Conservation (phyloP, 495 filamentous ascomycete species). For the Neurospora terricola region DNA sequence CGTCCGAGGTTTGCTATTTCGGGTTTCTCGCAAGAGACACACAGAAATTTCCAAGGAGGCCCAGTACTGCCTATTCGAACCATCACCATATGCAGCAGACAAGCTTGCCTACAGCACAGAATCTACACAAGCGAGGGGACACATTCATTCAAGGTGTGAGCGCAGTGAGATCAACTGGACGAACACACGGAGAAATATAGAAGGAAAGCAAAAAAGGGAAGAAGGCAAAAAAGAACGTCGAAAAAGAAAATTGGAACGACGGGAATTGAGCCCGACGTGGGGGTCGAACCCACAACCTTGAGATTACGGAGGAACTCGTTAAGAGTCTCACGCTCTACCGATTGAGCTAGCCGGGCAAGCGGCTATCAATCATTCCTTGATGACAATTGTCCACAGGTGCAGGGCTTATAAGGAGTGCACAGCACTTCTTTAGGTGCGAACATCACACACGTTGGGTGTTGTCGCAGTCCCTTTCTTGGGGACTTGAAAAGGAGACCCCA, state of each 20-base stretch:
- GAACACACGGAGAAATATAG: not conserved
- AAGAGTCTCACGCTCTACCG: constrained; percentile 69
- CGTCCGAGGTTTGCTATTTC: not conserved
- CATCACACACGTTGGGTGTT: not conserved
- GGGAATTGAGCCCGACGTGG: not conserved
- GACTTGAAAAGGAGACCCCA: not conserved
- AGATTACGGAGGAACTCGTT: constrained; percentile 19
- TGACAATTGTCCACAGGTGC: rapidly evolving
- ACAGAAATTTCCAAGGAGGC: not conserved
- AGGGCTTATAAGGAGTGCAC: not conserved
- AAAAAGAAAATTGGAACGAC: not conserved
- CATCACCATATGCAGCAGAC: too few relatives aligned
- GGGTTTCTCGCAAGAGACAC: not conserved
- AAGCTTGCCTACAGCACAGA: too few relatives aligned
- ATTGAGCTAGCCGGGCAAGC: constrained; percentile 50
- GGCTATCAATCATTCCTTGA: not conserved
- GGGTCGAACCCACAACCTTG: not conserved
- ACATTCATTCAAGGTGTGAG: not conserved
- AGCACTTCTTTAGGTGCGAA: not conserved
- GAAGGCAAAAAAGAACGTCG: not conserved
- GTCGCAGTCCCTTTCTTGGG: not conserved
- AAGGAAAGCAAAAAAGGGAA: not conserved
- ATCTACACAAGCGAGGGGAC: not conserved
- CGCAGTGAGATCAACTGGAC: not conserved
- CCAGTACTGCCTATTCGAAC: too few relatives aligned